Conservation (phyloP, 1,284 basidiomycete genomes). For the Moniliophthora roreri region DNA sequence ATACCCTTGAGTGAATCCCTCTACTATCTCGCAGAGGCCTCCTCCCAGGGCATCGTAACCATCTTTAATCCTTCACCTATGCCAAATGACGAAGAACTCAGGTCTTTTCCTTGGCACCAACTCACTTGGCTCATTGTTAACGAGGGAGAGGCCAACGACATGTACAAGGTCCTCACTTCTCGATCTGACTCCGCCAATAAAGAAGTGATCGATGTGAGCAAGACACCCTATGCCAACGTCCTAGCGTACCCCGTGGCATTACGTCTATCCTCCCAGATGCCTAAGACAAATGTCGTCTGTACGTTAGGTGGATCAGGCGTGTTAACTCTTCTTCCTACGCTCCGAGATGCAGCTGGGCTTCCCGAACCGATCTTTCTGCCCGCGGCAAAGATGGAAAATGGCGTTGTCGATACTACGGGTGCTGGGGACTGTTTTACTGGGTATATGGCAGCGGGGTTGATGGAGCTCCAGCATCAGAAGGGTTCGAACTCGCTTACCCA, state of each 20-base stretch:
- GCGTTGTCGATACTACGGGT: slow-evolving; percentile 52
- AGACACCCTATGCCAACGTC: slow-evolving; percentile 9
- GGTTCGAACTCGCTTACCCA: slow-evolving; percentile 26
- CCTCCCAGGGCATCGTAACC: slow-evolving; percentile 23
- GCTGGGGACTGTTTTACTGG: slow-evolving; percentile 63
- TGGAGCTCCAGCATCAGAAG: slow-evolving; percentile 33
- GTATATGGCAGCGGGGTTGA: slow-evolving; percentile 54
- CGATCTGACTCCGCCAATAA: slow-evolving; percentile 11
- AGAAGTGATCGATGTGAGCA: neutral
- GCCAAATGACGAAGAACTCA: slow-evolving; percentile 37
- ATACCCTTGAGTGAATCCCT: slow-evolving; percentile 45
- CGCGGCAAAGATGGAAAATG: slow-evolving; percentile 40
- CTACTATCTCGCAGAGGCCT: slow-evolving; percentile 27
- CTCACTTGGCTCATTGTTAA: slow-evolving; percentile 58
- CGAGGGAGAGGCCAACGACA: slow-evolving; percentile 43
- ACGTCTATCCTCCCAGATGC: slow-evolving; percentile 21
- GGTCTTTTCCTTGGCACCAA: slow-evolving; percentile 45
- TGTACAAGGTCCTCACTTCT: slow-evolving; percentile 29
- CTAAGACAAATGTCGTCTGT: slow-evolving; percentile 48
- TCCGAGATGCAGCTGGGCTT: slow-evolving; percentile 15
- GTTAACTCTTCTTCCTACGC: slow-evolving; percentile 33
- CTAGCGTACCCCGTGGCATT: slow-evolving; percentile 12
- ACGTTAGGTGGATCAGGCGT: slow-evolving; percentile 54
- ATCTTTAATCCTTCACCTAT: slow-evolving; percentile 60
- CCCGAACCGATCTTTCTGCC: slow-evolving; percentile 38